phyloP scores from a whole-genome alignment of 225 moss, liverwort and hornwort species.

The Marchantia polymorpha region DNA sequence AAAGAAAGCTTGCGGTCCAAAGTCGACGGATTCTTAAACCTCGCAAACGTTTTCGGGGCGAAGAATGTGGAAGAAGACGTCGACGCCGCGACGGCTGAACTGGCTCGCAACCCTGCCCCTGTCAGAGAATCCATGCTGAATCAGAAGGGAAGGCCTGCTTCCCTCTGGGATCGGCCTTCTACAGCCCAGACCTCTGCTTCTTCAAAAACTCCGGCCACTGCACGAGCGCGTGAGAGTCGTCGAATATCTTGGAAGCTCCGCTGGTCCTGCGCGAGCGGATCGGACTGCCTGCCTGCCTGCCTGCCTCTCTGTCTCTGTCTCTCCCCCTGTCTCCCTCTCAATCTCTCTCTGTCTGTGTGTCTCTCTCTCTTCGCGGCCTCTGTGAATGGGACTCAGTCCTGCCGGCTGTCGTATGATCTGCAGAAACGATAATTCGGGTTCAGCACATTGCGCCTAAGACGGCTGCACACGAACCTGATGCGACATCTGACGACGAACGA shows the following conservation, averaged over 20 bases:
- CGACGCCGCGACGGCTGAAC: slow-evolving; percentile 30
- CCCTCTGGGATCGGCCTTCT: not conserved
- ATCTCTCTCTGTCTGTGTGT: no score
- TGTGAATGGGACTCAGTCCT: not conserved
- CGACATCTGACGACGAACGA: not conserved
- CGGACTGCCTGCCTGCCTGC: not conserved
- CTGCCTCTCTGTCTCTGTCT: no score
- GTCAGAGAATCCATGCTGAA: slow-evolving; percentile 22
- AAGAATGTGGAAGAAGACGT: slow-evolving; percentile 16
- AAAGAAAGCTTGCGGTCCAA: slow-evolving; percentile 10
- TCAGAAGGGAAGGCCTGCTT: not conserved
- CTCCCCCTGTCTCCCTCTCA: no score
- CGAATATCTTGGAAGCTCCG: not conserved
- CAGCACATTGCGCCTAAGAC: not conserved
- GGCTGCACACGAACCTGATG: not conserved
- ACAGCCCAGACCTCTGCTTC: not conserved
- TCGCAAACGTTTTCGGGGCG: slow-evolving; percentile 11
- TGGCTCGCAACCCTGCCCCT: slow-evolving; percentile 24
- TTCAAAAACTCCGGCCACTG: not conserved
- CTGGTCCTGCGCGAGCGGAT: not conserved
- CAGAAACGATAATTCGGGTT: not conserved
- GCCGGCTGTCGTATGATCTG: slow-evolving; percentile 5
- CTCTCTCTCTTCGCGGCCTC: no score
- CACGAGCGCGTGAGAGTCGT: slow-evolving; percentile 6
- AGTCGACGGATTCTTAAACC: slow-evolving; percentile 1